Evolutionary conservation across 805 yeast species (phyloP).

Genomic region (Metschnikowia borealis): DNA sequence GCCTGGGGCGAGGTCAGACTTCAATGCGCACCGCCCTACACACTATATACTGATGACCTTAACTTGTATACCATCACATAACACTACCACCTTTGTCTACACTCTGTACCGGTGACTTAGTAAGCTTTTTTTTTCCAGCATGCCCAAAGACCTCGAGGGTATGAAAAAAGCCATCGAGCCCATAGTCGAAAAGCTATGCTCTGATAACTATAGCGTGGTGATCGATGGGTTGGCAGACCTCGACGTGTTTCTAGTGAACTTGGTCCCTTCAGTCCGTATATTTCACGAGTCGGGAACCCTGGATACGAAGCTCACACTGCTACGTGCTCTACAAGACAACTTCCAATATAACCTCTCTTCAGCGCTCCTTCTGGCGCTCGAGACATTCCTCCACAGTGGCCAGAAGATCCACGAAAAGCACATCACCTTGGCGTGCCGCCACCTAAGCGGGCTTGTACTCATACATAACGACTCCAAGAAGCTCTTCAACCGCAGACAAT

Average conservation of each 20-base stretch:
- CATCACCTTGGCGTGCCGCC: conserved; percentile 26
- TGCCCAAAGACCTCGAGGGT: conserved; percentile 1
- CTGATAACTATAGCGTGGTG: conserved; percentile 5
- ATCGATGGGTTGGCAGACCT: conserved; percentile 7
- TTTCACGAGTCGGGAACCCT: conserved; percentile 7
- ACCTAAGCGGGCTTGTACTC: conserved; percentile 57
- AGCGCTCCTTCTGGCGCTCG: conserved; percentile 26
- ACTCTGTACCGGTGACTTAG: not conserved
- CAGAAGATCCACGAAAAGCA: conserved; percentile 6
- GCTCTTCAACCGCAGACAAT: conserved; percentile 41
- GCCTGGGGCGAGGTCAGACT: not conserved
- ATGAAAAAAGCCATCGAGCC: conserved; percentile 5
- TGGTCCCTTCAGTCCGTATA: conserved; percentile 12
- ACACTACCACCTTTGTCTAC: too few relatives aligned
- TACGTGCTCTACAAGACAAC: conserved; percentile 47
- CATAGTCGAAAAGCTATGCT: conserved; percentile 7
- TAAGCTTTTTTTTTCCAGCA: not conserved
- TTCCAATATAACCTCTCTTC: conserved; percentile 49
- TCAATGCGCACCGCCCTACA: conserved; percentile 1
- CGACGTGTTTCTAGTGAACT: conserved; percentile 8
- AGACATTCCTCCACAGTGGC: not conserved
- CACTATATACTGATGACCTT: not conserved
- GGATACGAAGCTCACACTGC: conserved; percentile 20
- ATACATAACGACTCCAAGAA: conserved; percentile 54
- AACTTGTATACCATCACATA: not conserved